Evolutionary conservation across 2,329 filamentous ascomycete species (phyloP).

Genomic region (Cercospora citrullina): DNA sequence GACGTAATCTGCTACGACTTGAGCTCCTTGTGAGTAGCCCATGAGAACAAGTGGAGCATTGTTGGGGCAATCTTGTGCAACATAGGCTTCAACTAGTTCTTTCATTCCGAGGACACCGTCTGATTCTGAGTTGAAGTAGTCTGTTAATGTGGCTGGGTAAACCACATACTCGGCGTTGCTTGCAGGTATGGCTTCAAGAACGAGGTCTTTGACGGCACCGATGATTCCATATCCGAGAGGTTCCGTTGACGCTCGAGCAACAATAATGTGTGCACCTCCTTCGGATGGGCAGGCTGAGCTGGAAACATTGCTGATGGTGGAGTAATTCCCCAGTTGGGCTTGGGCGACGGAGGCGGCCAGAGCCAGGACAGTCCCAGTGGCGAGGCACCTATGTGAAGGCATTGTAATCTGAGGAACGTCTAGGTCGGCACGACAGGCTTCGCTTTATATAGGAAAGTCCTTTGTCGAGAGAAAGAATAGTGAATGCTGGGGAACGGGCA

Average conservation of each 20-base stretch:
- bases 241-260: constrained; percentile 26
- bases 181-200: constrained; percentile 16
- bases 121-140: constrained; percentile 26
- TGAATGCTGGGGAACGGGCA: neutral
- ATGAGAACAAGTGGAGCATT: constrained; percentile 23
- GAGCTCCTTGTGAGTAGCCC: constrained; percentile 31
- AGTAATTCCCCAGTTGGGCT: constrained; percentile 9
- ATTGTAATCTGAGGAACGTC: neutral
- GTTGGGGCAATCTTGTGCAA: constrained; percentile 21
- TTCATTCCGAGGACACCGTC: constrained; percentile 21
- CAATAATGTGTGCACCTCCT: constrained; percentile 27
- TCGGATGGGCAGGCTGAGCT: constrained; percentile 20
- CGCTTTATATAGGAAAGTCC: neutral
- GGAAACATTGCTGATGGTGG: constrained; percentile 20
- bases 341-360: neutral
- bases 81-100: constrained; percentile 18
- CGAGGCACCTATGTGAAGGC: neutral
- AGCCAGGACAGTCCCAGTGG: neutral
- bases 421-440: neutral
- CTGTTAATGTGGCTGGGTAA: constrained; percentile 26
- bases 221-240: constrained; percentile 24
- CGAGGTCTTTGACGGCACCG: constrained; percentile 22
- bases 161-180: constrained; percentile 24
- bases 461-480: neutral
- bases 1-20: constrained; percentile 24